These are phyloP conservation scores for Coniferiporia sulphurascens DNA, from an alignment of 1,284 basidiomycete species.

Conservation along the genomic window DNA sequence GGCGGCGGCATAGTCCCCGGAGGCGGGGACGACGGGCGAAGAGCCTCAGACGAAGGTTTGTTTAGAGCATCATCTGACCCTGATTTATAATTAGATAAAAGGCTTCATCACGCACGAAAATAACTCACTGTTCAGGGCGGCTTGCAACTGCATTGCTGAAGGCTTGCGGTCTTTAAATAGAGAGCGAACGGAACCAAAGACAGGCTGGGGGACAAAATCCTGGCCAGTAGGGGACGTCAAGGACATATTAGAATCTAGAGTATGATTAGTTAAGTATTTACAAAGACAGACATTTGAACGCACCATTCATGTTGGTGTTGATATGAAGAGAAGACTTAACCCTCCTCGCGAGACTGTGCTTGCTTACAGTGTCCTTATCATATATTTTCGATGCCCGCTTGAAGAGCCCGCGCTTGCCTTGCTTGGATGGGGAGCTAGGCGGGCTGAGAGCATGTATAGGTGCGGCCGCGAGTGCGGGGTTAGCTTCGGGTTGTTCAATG, in stretches of 20 bases:
- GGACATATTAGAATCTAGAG: constrained; percentile 43
- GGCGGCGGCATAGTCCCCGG: constrained; percentile 25
- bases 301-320: constrained; percentile 36
- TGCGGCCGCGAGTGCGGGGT: constrained; percentile 29
- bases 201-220: constrained; percentile 23
- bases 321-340: constrained; percentile 45
- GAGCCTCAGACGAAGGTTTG: neutral
- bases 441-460: constrained; percentile 38
- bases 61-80: constrained; percentile 6
- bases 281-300: constrained; percentile 23
- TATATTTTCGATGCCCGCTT: constrained; percentile 29
- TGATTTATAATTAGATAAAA: neutral
- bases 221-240: constrained; percentile 32
- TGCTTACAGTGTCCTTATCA: constrained; percentile 33
- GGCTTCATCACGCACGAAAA: no score
- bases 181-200: constrained; percentile 14
- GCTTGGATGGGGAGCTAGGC: constrained; percentile 39
- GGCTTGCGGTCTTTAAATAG: constrained; percentile 19
- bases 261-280: neutral
- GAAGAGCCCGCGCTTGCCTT: constrained; percentile 32
- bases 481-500: neutral
- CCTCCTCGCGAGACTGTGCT: constrained; percentile 48
- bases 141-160: constrained; percentile 23
- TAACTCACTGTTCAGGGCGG: constrained; percentile 13
- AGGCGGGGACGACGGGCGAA: constrained; percentile 9